These are phyloP conservation scores for Penicillium griseofulvum DNA, from an alignment of 2,329 filamentous ascomycete species.

Conservation along the genomic window DNA sequence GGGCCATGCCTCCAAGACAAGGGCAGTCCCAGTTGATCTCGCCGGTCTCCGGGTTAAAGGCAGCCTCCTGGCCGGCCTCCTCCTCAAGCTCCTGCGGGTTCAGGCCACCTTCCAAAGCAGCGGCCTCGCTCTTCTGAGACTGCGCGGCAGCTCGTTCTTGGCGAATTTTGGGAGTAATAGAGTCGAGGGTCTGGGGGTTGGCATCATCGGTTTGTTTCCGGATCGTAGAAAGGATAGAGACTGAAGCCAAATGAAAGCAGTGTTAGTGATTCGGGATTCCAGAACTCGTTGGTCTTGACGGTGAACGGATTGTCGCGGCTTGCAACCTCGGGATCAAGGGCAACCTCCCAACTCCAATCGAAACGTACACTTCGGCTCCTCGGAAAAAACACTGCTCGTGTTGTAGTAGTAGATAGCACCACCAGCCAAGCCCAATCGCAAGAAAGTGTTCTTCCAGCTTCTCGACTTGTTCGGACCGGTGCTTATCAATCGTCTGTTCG, in stretches of 20 bases:
- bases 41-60: constrained; percentile 96
- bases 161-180: constrained; percentile 58
- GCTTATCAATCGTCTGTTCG: constrained; percentile 53
- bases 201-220: constrained; percentile 41
- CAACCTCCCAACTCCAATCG: neutral
- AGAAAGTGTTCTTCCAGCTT: constrained; percentile 74
- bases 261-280: constrained; percentile 13
- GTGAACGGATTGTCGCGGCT: constrained; percentile 6
- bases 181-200: constrained; percentile 64
- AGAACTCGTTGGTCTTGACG: neutral
- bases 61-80: constrained; percentile 81
- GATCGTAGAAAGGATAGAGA: constrained; percentile 32
- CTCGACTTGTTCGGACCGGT: constrained; percentile 62
- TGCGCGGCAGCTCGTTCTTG: constrained; percentile 27
- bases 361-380: constrained; percentile 70
- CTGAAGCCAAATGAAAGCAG: constrained; percentile 16
- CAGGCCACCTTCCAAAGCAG: constrained; percentile 24
- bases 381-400: constrained; percentile 81
- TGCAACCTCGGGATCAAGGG: constrained; percentile 13
- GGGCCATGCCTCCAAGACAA: constrained; percentile 93
- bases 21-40: constrained; percentile 99
- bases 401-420: constrained; percentile 91
- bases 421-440: constrained; percentile 72
- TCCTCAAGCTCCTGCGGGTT: constrained; percentile 64
- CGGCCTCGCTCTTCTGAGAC: constrained; percentile 4